Evolutionary conservation across 2,329 filamentous ascomycete species (phyloP), one percentile per base, ranked within the genome.

Genomic region (Claviceps pusilla): DNA sequence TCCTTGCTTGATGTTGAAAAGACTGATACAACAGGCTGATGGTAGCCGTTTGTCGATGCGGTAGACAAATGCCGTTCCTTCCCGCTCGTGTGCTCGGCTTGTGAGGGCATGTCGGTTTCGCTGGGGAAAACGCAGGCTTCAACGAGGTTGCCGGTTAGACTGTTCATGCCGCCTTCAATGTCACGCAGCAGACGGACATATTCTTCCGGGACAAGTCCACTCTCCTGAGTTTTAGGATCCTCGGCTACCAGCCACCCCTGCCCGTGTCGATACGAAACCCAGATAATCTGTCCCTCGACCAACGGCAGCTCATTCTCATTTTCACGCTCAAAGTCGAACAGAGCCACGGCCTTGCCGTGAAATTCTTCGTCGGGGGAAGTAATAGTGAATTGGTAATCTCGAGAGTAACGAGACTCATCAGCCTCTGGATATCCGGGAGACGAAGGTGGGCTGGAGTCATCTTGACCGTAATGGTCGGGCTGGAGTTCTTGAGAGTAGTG

Each of bases 211-310:
- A 98, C 93, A 41, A 98, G 76, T 1, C 93, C 93, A 63, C 89
- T 95, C 71, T 98, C 93, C 60, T 82, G 89, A 0, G 89, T 96
- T 68, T 89, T 90, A 12, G 91, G 90, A 64, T 98, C 93, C 71
- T 96, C 88, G 4, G 93, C 93, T 29, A 98, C 93, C 52, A 98
- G 77, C 93, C 93, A 98, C 54, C 93, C 93, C 70, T 97, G 89
- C 16, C 91, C 91, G 65, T 97, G 90, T 47, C 93, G 80, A 68
- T 97, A 98, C 16, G 89, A 95, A 29, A 98, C 90, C 75, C 93
- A 86, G 55, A 98, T 95, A 55, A 96, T 88, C 65, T 98, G 93
- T 6, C 93, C 93, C 70, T 98, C 93, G 0, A 88, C 83, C 49
- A 98, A 73, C 4, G 89, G 89, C 55, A 98, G 73, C 69, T 98